Evolutionary conservation across 73 alveolate genomes (phyloP), one percentile per base, ranked within the genome.

Genomic region (Paramecium sonneborni): DNA sequence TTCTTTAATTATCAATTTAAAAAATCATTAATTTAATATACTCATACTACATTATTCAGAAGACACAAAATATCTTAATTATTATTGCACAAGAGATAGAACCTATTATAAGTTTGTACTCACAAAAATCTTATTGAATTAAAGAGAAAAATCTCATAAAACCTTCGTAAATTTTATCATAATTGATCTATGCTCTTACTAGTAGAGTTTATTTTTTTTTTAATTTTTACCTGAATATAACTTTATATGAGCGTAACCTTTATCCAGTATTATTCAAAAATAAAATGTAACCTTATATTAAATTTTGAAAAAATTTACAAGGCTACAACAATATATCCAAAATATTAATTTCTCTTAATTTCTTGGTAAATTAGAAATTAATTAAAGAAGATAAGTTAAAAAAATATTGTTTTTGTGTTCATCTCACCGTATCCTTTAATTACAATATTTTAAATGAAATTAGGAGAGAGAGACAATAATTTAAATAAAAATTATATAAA

Each of bases 71-170:
- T 41, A 10, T 72, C 35, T 15, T 72, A 35, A 32, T 72, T 72
- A 32, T 72, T 34, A 6, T 72, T 26, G 15, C 90, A 79, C 21
- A 79, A 79, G 2, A 79, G 21, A 79, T 79, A 39, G 90, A 41
- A 5, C 90, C 90, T n/a, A 79, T 41, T 11, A 1, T 79, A 30
- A 79, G 14, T 79, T 79, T 7, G 18, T 79, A 79, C 5, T 79
- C 26, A 43, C 90, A 79, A 7, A 24, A 23, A 20, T 39, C 48
- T 14, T 32, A 44, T 44, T 79, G 76, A 6, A n/a, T 23, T n/a
- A 79, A 5, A 11, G 90, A 79, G 21, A 30, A 5, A 24, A 79
- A 79, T 44, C 32, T 79, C 37, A 79, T 20, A 11, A 79, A 79
- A 43, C 15, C 55, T 0, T 37, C 76, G n/a, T n/a, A 43, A 76